Base-by-base conservation (phyloP, 371 early-diverging fungal species). In the Thermomucor indicae-seudaticae region DNA sequence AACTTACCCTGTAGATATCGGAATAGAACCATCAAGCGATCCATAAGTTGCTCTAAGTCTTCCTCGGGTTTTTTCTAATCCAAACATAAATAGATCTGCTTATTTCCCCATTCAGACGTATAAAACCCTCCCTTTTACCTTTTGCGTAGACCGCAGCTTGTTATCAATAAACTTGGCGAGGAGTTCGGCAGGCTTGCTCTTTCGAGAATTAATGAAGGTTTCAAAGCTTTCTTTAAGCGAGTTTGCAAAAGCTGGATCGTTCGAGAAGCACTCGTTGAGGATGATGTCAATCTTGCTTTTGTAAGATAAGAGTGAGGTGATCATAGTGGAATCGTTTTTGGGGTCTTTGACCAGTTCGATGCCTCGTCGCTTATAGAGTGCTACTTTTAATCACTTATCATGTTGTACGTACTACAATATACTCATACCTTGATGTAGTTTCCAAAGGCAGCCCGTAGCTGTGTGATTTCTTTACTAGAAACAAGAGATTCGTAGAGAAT, bases 171-270 rank as follows among this genome's bases (percentile, higher is more conserved):
- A 86, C 56, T 84, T 90, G 29, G 94, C 93, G 43, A 97, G 75
- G 32, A 92, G 57, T 68, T 95, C 95, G 3, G 96, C 93, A 6
- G 95, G 93, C 60, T 87, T 89, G 64, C 84, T 89, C 30, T 82
- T 80, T 40, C 92, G 70, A 17, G 85, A 70, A 53, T 95, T 94
- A 51, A 98, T 83, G 53, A 93, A 92, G 2, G 65, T 61, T 51
- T 92, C 95, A 64, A 97, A 95, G 23, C 90, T 81, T 55, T 92
- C 90, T 44, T 90, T 89, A 39, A 90, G 48, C 0, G 89, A 70
- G 14, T 90, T 68, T 2, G 64, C 55, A 54, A 95, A 89, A 19
- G 48, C 51, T 1, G 72, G 64, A 54, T 83, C 79, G 37, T 59
- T 64, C 8, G 68, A 56, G 63, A 95, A 96, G 20, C 88, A 70